phyloP scores from a whole-genome alignment of 352 stramenopile genomes.

The Lagenidium sp. region DNA sequence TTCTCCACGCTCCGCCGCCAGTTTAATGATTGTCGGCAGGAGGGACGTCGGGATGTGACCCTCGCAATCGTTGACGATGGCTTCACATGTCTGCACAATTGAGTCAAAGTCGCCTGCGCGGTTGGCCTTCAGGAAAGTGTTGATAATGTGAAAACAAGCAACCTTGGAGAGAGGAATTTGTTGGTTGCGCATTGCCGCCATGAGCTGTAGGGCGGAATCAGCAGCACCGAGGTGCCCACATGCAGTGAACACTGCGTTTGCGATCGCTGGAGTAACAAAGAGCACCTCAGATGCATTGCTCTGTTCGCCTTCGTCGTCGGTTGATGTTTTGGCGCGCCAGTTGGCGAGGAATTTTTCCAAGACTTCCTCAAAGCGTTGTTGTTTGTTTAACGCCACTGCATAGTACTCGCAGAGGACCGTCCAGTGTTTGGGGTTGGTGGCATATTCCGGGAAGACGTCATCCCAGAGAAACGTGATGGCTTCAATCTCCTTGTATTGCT shows the following conservation, averaged over 20 bases:
- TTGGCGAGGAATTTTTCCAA: constrained; percentile 18
- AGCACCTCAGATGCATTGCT: background rate
- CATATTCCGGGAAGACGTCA: constrained; percentile 15
- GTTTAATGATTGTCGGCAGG: constrained; percentile 43
- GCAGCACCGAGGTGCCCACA: constrained; percentile 11
- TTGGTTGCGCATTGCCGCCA: constrained; percentile 6
- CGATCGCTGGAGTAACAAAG: constrained; percentile 8
- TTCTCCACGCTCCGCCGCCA: constrained; percentile 41
- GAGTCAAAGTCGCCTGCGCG: constrained; percentile 29
- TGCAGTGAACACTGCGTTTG: constrained; percentile 9
- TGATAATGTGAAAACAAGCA: constrained; percentile 52
- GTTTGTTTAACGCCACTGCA: constrained; percentile 16
- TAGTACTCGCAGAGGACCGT: constrained; percentile 16
- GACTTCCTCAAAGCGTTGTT: constrained; percentile 15
- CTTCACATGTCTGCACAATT: constrained; percentile 43
- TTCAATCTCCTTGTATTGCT: constrained; percentile 15
- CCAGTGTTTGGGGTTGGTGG: constrained; percentile 15
- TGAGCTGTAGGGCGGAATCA: constrained; percentile 7
- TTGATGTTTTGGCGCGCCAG: constrained; percentile 3
- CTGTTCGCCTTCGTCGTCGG: constrained; percentile 2
- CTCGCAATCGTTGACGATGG: constrained; percentile 27
- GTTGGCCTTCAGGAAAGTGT: constrained; percentile 47
- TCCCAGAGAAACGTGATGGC: constrained; percentile 17
- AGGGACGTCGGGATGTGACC: constrained; percentile 42
- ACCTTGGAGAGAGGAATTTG: constrained; percentile 1